Percentiles rank a stretch among this genome's conserved stretches.
Conservation (phyloP, 306 rosid genomes). For the Urtica urens region DNA sequence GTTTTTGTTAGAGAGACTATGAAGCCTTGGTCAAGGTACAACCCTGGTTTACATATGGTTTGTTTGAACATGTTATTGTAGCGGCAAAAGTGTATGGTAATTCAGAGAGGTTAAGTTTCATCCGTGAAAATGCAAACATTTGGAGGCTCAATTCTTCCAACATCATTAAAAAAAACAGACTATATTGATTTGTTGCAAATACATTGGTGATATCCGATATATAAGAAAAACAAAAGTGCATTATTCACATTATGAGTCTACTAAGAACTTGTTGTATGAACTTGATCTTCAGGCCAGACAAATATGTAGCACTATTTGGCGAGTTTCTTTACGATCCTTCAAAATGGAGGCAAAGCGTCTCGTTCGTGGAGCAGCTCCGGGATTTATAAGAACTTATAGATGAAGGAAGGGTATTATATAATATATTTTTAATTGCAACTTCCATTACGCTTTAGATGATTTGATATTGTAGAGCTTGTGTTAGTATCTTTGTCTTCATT, state of each 20-base stretch:
- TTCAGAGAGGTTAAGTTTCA: constrained; percentile 45
- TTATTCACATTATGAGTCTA: not conserved
- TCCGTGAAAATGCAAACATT: constrained; percentile 59
- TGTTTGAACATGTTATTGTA: constrained; percentile 52
- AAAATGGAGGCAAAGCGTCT: constrained; percentile 89
- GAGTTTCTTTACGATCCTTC: constrained; percentile 47
- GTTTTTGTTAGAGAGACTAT: too few species aligned
- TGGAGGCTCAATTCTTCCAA: constrained; percentile 73
- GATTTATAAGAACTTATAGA: constrained; percentile 78
- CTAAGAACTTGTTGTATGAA: not conserved
- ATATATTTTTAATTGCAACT: too few species aligned
- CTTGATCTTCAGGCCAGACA: constrained; percentile 75
- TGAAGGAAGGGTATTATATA: constrained; percentile 82
- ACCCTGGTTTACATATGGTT: too few species aligned
- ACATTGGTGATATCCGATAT: constrained; percentile 56
- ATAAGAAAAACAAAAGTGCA: not conserved
- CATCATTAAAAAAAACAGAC: constrained; percentile 78
- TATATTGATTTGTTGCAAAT: constrained; percentile 88
- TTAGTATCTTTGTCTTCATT: not conserved
- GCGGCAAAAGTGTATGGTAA: constrained; percentile 81
- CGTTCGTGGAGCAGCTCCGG: constrained; percentile 78
- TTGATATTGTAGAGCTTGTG: not conserved
- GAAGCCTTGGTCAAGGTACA: too few species aligned
- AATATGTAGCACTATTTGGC: constrained; percentile 64
- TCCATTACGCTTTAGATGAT: constrained; percentile 12